Evolutionary conservation across 495 filamentous ascomycete genomes (phyloP).

Genomic region (Penicillium waksmanii): DNA sequence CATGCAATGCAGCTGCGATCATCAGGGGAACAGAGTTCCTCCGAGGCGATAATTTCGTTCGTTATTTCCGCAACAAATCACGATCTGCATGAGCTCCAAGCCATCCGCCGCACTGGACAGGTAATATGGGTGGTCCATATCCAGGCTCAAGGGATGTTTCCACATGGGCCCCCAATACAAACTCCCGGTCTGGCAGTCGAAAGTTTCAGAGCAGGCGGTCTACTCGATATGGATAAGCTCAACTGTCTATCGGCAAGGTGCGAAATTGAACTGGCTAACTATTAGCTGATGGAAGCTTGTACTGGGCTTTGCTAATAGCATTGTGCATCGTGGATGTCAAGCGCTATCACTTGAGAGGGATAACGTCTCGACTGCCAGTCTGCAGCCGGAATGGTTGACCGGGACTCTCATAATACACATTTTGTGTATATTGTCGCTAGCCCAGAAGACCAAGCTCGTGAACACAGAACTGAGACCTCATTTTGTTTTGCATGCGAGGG

Average conservation of each 20-base stretch:
- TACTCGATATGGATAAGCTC: conserved; percentile 14
- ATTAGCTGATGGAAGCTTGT: neutral
- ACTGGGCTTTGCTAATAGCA: neutral
- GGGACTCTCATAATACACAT: neutral
- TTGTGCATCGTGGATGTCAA: neutral
- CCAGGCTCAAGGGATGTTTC: conserved; percentile 14
- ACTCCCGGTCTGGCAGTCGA: neutral
- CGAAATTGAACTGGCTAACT: neutral
- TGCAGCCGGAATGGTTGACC: too few relatives aligned
- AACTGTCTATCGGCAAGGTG: conserved; percentile 13
- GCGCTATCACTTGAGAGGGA: too few relatives aligned
- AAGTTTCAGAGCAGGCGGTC: neutral
- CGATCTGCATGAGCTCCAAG: conserved; percentile 17
- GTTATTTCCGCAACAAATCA: conserved; percentile 13
- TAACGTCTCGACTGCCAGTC: too few relatives aligned
- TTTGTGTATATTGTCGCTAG: neutral
- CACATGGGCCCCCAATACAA: conserved; percentile 23
- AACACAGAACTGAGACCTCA: neutral
- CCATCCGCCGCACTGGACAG: conserved; percentile 8
- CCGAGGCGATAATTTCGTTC: conserved; percentile 5
- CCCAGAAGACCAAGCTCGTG: neutral
- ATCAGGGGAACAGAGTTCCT: conserved; percentile 23
- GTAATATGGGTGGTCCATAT: conserved; percentile 11
- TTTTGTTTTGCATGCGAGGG: conserved; percentile 21
- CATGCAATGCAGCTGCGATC: conserved; percentile 17